Base-by-base conservation (phyloP, 495 filamentous ascomycete genomes). In the Aspergillus biplanus region DNA sequence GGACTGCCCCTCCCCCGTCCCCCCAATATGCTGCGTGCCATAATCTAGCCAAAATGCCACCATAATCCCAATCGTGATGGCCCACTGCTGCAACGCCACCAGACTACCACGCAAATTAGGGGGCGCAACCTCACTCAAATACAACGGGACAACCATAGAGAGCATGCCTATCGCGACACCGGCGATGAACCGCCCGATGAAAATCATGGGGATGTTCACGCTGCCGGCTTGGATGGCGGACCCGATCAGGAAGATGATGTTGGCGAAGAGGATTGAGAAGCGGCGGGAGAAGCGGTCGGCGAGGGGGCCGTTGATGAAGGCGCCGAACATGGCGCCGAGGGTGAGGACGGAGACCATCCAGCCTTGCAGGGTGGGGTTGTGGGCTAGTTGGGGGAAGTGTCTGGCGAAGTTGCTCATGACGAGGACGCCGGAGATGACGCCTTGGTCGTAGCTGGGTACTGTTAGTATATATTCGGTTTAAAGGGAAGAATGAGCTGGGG, bases 291-390 rank as follows among this genome's bases (percentile, higher is more conserved):
- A 77, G 16, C 82, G 82, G 74, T 94, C 91, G 33, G 90, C 90
- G 16, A 94, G 73, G 69, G 90, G 88, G 31, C 89, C 90, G 56
- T 86, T 90, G 62, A 90, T 85, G 49, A 94, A 79, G 7, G 89
- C 87, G 50, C 91, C 91, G 46, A 91, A 67, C 90, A 90, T 93
- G 53, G 91, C 91, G 67, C 91, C 91, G 8, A 95, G 84, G 71
- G 93, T 90, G 64, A 94, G 83, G 65, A 92, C 92, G 11, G 91
- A 81, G 3, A 90, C 90, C 32, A 92, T 72, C 87, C 89, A 92
- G 49, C 89, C 90, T 73, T 91, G 90, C 32, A 75, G 85, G 7
- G 87, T 87, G 67, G 85, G 80, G 52, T 85, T 83, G 1, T 27
- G 21, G 84, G 87, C 87, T 33, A 75, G 67, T 9, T 49, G 33